Percentiles rank a stretch among this genome's conserved stretches.
Conservation (phyloP, 2,329 filamentous ascomycete genomes). For the Sordariomycetes sp. region DNA sequence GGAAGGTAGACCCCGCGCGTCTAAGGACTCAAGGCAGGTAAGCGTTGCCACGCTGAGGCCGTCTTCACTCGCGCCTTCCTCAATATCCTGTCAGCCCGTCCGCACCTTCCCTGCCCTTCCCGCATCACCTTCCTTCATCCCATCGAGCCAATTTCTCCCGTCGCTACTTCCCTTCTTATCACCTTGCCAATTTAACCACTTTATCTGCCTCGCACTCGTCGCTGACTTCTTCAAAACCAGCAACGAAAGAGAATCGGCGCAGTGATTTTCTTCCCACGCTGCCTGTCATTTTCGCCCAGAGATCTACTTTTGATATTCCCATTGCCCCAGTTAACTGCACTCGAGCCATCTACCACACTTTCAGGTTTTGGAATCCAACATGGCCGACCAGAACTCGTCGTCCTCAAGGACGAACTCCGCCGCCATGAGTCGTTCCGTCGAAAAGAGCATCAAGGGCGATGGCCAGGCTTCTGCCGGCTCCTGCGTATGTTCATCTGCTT, state of each 20-base stretch:
- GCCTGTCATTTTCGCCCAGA: conserved; percentile 3
- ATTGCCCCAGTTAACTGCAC: background rate
- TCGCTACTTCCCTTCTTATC: background rate
- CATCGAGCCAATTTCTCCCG: background rate
- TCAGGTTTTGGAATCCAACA: background rate
- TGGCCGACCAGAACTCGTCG: background rate
- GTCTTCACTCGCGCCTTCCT: background rate
- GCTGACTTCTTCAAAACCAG: background rate
- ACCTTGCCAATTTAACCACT: background rate
- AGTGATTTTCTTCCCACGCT: conserved; percentile 3
- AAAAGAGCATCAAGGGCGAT: background rate
- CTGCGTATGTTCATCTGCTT: background rate
- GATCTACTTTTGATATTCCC: conserved; percentile 1
- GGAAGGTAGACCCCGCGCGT: background rate
- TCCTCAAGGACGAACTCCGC: background rate
- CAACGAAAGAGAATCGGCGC: background rate
- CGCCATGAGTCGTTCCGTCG: background rate
- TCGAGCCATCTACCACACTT: background rate
- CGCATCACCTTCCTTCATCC: background rate
- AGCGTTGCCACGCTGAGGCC: background rate
- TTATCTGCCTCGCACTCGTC: background rate
- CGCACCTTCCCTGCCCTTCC: background rate
- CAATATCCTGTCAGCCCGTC: background rate
- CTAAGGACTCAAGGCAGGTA: background rate
- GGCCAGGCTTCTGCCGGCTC: background rate